A percentile compares a stretch with the other conserved stretches of the same genome.
Evolutionary conservation across 306 rosid genomes (phyloP).

Genomic region (Quillaja saponaria): DNA sequence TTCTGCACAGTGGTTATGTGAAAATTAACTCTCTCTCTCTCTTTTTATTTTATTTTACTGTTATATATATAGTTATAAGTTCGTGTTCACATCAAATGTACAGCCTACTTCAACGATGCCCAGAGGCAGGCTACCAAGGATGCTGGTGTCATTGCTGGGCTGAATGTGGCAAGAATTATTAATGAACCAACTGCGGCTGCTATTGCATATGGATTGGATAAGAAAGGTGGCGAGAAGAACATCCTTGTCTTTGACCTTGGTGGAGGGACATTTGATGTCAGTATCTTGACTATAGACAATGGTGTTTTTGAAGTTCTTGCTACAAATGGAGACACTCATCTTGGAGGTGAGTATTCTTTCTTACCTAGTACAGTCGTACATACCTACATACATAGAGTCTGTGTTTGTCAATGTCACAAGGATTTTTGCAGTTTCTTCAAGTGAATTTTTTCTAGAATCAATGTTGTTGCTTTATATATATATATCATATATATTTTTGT

Average conservation of each 20-base stretch:
- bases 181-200: conserved; percentile 99
- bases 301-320: conserved; percentile 98
- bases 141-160: conserved; percentile 90
- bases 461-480: too few species aligned
- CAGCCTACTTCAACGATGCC: conserved; percentile 98
- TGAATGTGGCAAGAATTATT: conserved; percentile 95
- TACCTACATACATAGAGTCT: neutral
- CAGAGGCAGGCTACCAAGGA: conserved; percentile 99
- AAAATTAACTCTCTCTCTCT: too few species aligned
- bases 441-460: too few species aligned
- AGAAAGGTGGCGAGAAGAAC: conserved; percentile 98
- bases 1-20: too few species aligned
- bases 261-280: conserved; percentile 98
- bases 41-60: neutral
- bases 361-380: too few species aligned
- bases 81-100: conserved; percentile 17
- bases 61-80: neutral
- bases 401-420: neutral
- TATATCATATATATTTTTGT: too few species aligned
- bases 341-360: conserved; percentile 68
- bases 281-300: conserved; percentile 95
- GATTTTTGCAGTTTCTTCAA: too few species aligned
- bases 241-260: conserved; percentile 97
- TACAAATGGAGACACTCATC: conserved; percentile 97
- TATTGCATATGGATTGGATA: conserved; percentile 94